A percentile compares a stretch with the other conserved stretches of the same genome.
Evolutionary conservation across 2,329 filamentous ascomycete genomes (phyloP).

Genomic region (Eurotiales sp.): DNA sequence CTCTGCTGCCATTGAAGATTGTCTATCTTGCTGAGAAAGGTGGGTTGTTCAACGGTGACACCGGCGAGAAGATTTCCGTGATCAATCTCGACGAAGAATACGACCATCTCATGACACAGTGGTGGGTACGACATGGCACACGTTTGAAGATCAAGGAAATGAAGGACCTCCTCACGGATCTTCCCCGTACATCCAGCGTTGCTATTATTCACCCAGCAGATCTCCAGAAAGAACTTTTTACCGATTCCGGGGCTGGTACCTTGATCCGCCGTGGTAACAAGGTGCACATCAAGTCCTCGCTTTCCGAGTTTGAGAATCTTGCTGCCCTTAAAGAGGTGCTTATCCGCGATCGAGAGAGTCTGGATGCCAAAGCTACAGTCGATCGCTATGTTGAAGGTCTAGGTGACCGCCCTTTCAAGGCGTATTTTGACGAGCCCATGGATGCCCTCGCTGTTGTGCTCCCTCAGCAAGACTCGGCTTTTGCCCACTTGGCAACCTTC

Average conservation of each 20-base stretch:
- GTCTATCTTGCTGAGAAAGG: slow-evolving; percentile 99
- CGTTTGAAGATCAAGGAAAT: slow-evolving; percentile 97
- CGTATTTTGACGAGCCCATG: slow-evolving; percentile 92
- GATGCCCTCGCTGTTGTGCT: slow-evolving; percentile 87
- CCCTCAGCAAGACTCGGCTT: slow-evolving; percentile 59
- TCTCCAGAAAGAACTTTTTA: slow-evolving; percentile 94
- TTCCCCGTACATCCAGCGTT: slow-evolving; percentile 89
- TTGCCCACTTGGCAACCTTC: slow-evolving; percentile 83
- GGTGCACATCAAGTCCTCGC: slow-evolving; percentile 67
- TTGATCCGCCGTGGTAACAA: slow-evolving; percentile 90
- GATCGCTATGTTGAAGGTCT: slow-evolving; percentile 82
- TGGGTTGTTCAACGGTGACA: slow-evolving; percentile 87
- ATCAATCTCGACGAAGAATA: slow-evolving; percentile 98
- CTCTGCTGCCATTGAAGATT: slow-evolving; percentile 90
- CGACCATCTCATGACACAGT: slow-evolving; percentile 84
- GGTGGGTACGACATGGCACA: slow-evolving; percentile 93
- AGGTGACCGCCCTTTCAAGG: slow-evolving; percentile 74
- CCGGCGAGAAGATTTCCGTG: slow-evolving; percentile 90
- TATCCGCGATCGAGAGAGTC: slow-evolving; percentile 72
- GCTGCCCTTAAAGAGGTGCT: slow-evolving; percentile 77
- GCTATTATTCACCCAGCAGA: slow-evolving; percentile 97
- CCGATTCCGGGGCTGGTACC: slow-evolving; percentile 90
- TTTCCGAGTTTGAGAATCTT: slow-evolving; percentile 72
- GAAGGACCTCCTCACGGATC: slow-evolving; percentile 82
- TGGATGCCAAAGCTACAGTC: slow-evolving; percentile 78